Evolutionary conservation across 768 basidiomycete species (phyloP), one percentile per base, ranked within the genome.

Genomic region (Mycena olivaceomarginata): DNA sequence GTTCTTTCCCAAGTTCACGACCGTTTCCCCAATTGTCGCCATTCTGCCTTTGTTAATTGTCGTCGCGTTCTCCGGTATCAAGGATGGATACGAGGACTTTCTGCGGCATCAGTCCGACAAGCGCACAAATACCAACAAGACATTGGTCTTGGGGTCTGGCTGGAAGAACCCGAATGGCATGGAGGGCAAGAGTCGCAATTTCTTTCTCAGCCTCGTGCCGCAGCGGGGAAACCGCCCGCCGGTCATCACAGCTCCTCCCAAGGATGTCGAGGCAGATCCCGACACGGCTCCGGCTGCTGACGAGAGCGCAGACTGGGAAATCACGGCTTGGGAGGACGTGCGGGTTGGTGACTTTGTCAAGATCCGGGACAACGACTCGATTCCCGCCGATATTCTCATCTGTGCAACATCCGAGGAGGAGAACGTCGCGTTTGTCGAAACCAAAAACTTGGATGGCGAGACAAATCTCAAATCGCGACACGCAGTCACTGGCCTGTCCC

Each of bases 401-500:
- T 94, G 94, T 83, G 88, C 94, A 2, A 94, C 94, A 8, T 82
- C 86, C 4, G 97, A 98, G 84, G 96, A 97, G 25, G 97, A 97
- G 84, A 96, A 98, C 75, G 89, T 98, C 15, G 94, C 95, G 3
- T 98, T 93, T 82, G 93, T 98, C 71, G 97, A 98, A 89, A 98
- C 97, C 40, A 98, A 98, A 89, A 98, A 98, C 82, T 88, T 99
- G 59, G 98, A 99, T 80, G 98, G 98, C 46, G 98, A 99, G 88
- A 99, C 98, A 22, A 99, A 98, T 83, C 93, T 99, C 84, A 99
- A 99, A 87, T 97, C 96, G 0, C 92, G 98, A n/a, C 92, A 94
- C 78, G 97, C 95, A 4, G 92, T 95, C 7, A 87, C 94, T 1
- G 91, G 91, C 4, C 92, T 99, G 39, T 91, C 93, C 0, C 93